Evolutionary conservation across 176 grass and related monocot genomes (phyloP), one percentile per base, ranked within the genome.

Genomic region (Otatea glauca): DNA sequence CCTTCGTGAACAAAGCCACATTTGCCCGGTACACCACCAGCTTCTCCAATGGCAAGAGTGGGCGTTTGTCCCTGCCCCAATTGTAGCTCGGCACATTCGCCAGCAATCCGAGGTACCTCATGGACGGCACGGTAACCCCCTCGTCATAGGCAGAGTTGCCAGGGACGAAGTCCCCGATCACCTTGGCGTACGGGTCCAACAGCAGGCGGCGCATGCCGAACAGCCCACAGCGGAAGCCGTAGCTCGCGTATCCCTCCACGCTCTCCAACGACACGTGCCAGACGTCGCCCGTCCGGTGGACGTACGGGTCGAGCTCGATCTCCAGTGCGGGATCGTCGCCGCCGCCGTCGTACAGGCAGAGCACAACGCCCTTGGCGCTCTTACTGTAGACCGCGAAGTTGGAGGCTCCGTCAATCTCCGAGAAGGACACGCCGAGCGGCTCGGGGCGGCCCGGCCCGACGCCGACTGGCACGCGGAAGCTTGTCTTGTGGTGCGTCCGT

Each of bases 151-250:
- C 49, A 16, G 91, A 80, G 76, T 87, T 68, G 38, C 48, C 85
- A 14, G 73, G 15, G 62, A 86, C 48, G 48, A 88, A 67, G 77
- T 90, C 79, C 50, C 76, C 75, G 74, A 98, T 87, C 42, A 87
- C 87, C 86, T 90, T 98, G 41, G 91, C 87, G 16, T 95, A 95
- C 15, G 96, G 96, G 56, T 98, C 96, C 69, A 98, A 42, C 74
- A 98, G 77, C 21, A 88, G 82, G 48, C 62, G 73, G 42, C 74
- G 78, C 66, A 82, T 76, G 77, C 92, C 76, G 83, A 84, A 94
- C 9, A 76, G 81, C 25, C 83, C 91, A 77, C 85, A 93, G 47
- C 93, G 84, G 85, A 92, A 98, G 42, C 89, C 93, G 78, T 98
- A 98, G 85, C 81, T 86, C 50, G 4, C 72, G 83, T 89, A 92